Conservation (phyloP, 73 alveolate genomes). For the Effrenium voratum region DNA sequence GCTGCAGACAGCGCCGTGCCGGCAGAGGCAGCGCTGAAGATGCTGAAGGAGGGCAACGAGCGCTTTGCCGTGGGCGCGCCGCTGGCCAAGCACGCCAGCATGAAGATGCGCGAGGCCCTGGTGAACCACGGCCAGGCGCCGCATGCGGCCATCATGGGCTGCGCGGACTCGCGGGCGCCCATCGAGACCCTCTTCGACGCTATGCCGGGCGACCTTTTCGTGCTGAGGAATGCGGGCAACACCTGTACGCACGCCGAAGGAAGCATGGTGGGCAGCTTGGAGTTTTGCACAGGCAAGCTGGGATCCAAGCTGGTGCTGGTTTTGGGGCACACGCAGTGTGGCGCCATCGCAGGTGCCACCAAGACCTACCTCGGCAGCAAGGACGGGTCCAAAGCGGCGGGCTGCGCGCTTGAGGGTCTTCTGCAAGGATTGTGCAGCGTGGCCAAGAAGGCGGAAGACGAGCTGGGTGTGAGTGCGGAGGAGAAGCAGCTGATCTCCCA, state of each 20-base stretch:
- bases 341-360: slow-evolving; percentile 46
- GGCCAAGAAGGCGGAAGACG: slow-evolving; percentile 19
- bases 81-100: neutral
- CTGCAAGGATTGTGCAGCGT: slow-evolving; percentile 15
- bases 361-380: slow-evolving; percentile 13
- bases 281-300: slow-evolving; percentile 41
- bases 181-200: slow-evolving; percentile 21
- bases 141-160: slow-evolving; percentile 55
- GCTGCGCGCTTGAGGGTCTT: slow-evolving; percentile 41
- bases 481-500: neutral
- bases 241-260: slow-evolving; percentile 66
- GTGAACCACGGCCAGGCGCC: slow-evolving; percentile 51
- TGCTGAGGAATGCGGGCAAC: slow-evolving; percentile 75
- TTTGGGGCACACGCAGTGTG: slow-evolving; percentile 61
- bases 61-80: slow-evolving; percentile 22
- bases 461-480: slow-evolving; percentile 6
- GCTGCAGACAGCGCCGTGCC: neutral
- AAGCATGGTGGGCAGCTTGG: slow-evolving; percentile 54
- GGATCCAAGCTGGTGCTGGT: slow-evolving; percentile 19
- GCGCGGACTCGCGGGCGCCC: slow-evolving; percentile 66
- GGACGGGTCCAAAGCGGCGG: slow-evolving; percentile 11
- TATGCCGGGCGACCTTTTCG: slow-evolving; percentile 50
- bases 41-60: neutral
- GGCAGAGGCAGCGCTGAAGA: neutral
- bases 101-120: neutral